Percentiles rank a stretch among this genome's conserved stretches.
These are phyloP conservation scores for Alternaria triticimaculans DNA, from an alignment of 2,329 filamentous ascomycete genomes.

Conservation along the genomic window DNA sequence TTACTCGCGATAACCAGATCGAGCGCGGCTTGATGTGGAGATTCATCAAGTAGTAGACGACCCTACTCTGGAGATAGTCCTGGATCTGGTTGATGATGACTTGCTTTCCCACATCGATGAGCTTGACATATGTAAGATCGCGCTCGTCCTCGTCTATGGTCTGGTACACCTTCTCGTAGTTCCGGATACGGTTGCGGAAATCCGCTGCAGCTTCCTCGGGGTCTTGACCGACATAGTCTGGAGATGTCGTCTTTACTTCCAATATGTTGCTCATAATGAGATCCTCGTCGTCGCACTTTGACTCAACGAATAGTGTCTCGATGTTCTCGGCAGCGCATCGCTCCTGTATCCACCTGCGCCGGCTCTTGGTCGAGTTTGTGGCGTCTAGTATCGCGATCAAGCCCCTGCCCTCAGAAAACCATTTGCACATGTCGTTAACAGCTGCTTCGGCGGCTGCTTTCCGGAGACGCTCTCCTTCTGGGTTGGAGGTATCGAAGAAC, in stretches of 20 bases:
- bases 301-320: conserved; percentile 95
- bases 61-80: conserved; percentile 93
- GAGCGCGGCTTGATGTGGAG: conserved; percentile 95
- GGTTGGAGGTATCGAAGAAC: conserved; percentile 92
- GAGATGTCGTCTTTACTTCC: conserved; percentile 95
- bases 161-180: conserved; percentile 97
- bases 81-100: conserved; percentile 98
- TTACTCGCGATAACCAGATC: conserved; percentile 92
- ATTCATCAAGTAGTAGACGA: conserved; percentile 99
- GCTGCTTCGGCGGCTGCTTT: conserved; percentile 90
- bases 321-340: conserved; percentile 76
- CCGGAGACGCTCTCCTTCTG: conserved; percentile 87
- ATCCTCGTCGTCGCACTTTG: conserved; percentile 93
- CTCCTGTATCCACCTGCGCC: conserved; percentile 90
- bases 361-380: conserved; percentile 91
- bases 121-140: conserved; percentile 91
- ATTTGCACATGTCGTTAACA: conserved; percentile 89
- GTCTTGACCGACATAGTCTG: conserved; percentile 93
- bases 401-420: conserved; percentile 80
- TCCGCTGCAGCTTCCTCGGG: conserved; percentile 89
- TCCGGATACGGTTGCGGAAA: conserved; percentile 91
- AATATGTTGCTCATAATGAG: conserved; percentile 98
- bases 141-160: conserved; percentile 89
- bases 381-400: conserved; percentile 94
- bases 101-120: conserved; percentile 94